A percentile compares a stretch with the other conserved stretches of the same genome.
Conservation (phyloP, 176 grass and related monocot species). For the Aechmea fasciata region DNA sequence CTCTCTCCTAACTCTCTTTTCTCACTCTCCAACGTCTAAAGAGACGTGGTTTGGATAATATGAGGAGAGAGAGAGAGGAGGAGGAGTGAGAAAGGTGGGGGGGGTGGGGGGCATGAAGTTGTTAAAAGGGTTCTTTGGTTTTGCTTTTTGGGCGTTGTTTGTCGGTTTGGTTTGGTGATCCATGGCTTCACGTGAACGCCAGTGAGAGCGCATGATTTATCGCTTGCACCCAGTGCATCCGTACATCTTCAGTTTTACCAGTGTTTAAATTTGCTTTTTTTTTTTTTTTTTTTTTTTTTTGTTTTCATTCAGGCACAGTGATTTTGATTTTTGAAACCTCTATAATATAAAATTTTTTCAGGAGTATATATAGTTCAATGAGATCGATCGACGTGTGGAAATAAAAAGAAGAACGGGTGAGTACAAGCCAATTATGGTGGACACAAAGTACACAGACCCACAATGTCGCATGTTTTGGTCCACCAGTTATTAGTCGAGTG, state of each 20-base stretch:
- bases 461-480: slow-evolving; percentile 18
- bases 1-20: neutral
- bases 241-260: no score
- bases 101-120: slow-evolving; percentile 15
- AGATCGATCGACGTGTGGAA: neutral
- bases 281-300: no score
- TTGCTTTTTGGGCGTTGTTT: slow-evolving; percentile 17
- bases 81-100: slow-evolving; percentile 1
- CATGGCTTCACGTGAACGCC: slow-evolving; percentile 58
- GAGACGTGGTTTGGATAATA: neutral
- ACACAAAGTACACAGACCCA: slow-evolving; percentile 11
- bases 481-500: neutral
- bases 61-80: neutral
- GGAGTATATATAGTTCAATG: no score
- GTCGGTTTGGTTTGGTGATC: slow-evolving; percentile 38
- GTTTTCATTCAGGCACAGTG: no score
- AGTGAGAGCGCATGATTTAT: slow-evolving; percentile 8
- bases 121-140: slow-evolving; percentile 31
- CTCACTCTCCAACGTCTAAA: neutral
- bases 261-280: no score
- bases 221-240: no score
- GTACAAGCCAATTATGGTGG: neutral
- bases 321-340: no score
- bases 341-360: no score
- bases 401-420: slow-evolving; percentile 4